Percentiles rank a stretch among this genome's conserved stretches.
These are phyloP conservation scores for Trametes sp. DNA, from an alignment of 1,284 basidiomycete genomes.

Conservation along the genomic window DNA sequence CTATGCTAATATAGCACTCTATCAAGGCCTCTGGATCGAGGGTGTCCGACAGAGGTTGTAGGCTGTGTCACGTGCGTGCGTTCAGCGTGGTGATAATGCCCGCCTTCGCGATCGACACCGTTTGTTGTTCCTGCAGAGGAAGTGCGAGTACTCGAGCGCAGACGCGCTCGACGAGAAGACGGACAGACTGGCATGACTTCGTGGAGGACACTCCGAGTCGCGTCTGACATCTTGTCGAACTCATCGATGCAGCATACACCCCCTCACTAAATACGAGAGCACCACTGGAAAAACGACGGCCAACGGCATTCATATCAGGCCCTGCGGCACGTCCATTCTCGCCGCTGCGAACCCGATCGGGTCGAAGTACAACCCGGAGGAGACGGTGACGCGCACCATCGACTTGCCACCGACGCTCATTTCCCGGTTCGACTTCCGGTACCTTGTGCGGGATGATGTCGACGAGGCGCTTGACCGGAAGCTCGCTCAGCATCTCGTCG, in stretches of 20 bases:
- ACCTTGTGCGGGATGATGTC: slow-evolving; percentile 94
- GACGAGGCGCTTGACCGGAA: slow-evolving; percentile 91
- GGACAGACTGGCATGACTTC: slow-evolving; percentile 95
- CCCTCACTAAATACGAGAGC: slow-evolving; percentile 97
- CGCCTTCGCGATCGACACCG: slow-evolving; percentile 99
- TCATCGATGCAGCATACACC: slow-evolving; percentile 99
- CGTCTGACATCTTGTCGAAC: slow-evolving; percentile 99
- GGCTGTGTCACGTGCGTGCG: slow-evolving; percentile 81
- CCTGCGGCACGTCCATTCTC: slow-evolving; percentile 96
- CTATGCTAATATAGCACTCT: too few species aligned
- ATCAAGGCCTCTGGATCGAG: too few species aligned
- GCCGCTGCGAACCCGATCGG: slow-evolving; percentile 98
- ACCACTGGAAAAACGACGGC: too few species aligned
- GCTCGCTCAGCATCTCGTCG: slow-evolving; percentile 93
- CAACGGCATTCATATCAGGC: too few species aligned
- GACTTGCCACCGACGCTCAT: slow-evolving; percentile 98
- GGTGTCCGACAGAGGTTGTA: too few species aligned
- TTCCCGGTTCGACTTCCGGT: slow-evolving; percentile 97
- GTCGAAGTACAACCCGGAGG: slow-evolving; percentile 91
- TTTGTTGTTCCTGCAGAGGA: slow-evolving; percentile 91
- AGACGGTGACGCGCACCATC: slow-evolving; percentile 89
- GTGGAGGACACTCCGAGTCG: slow-evolving; percentile 95
- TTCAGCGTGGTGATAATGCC: slow-evolving; percentile 99
- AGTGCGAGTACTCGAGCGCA: neutral
- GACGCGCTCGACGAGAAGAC: neutral